Base-by-base conservation (phyloP, 257 asterid species). In the Pogostemon cablin region DNA sequence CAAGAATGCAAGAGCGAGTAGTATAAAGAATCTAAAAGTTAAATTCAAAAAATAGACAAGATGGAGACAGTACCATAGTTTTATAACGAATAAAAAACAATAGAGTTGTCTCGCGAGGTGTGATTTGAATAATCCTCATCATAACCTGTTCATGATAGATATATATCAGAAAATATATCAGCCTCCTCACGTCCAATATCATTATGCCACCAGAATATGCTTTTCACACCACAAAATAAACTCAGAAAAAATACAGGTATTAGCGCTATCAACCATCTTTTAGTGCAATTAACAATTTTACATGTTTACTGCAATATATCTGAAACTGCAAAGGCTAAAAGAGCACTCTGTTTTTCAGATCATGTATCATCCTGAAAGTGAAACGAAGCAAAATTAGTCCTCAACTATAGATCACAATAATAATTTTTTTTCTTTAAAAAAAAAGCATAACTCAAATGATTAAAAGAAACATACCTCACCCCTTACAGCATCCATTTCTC, bases 171-270 rank as follows among this genome's bases (percentile, higher is more conserved):
- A 75, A 75, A 69, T 42, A 9, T 41, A 55, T 50, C 93, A 6
- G 99, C 98, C 79, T 91, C 96, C 82, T 95, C 98, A 74, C 98
- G 98, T 69, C 98, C 99, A 73, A 91, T 95, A 78, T 95, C 99
- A 81, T 91, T 96, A 80, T 97, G 91, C 98, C 98, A 95, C 96
- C 98, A 91, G 86, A 64, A 73, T 76, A 68, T 10, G 59, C 55
- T 11, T 44, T 52, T 77, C 70, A 56, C 46, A 39, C 9, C 53
- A 57, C 71, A n/a, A 76, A 69, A 58, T 55, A 48, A 53, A 57
- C 52, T 49, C 62, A 68, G 5, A 41, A 25, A 17, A 39, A 53
- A 68, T 59, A 35, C 73, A 15, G 34, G 68, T 54, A 60, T 43
- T 20, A 50, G 17, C 7, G 65, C 67, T 73, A 60, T 5, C 55